Base-by-base conservation (phyloP, 345 rosid genomes). In the Pugionium dolabratum region DNA sequence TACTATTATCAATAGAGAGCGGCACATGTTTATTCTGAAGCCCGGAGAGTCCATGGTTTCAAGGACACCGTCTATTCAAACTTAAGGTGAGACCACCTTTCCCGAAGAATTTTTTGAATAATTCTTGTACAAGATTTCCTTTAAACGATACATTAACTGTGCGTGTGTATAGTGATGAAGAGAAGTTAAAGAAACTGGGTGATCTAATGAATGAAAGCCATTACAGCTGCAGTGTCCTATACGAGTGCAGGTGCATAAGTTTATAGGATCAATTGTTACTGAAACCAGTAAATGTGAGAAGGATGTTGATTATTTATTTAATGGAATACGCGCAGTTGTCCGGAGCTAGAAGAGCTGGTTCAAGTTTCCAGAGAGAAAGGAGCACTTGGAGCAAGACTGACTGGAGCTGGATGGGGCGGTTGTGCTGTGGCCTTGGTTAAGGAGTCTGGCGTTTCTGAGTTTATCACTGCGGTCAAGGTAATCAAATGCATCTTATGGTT, bases 321-420 rank as follows among this genome's bases (percentile, higher is more conserved):
- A 50, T 33, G 50, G 59, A 51, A 58, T 35, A 18, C 10, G 33
- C 53, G 62, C 67, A 94, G 99, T 76, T 94, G 99, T 73, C 88
- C 91, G 0, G 99, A 94, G 81, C 79, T 94, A 82, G 99, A 94
- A 80, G 99, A 94, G 76, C 84, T 94, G 1, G 97, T 94, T 56
- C 73, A 75, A 52, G 53, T 79, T 46, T 79, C 87, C 79, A 81
- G 82, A 6, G 84, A 83, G n/a, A 83, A 81, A 11, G 89, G 79
- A 45, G 97, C 99, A 54, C 73, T 94, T 27, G 97, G 99, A 45
- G 97, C 99, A 37, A 88, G 99, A 78, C 93, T 94, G 25, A 94
- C 97, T 0, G 99, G 97, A 51, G 99, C 99, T 7, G 99, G 99
- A 65, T 94, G 99, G 99, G 99, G 99, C 7, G 97, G 99, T 42